Evolutionary conservation across 2,329 filamentous ascomycete genomes (phyloP).

Genomic region (Pestalotiopsis sp.): DNA sequence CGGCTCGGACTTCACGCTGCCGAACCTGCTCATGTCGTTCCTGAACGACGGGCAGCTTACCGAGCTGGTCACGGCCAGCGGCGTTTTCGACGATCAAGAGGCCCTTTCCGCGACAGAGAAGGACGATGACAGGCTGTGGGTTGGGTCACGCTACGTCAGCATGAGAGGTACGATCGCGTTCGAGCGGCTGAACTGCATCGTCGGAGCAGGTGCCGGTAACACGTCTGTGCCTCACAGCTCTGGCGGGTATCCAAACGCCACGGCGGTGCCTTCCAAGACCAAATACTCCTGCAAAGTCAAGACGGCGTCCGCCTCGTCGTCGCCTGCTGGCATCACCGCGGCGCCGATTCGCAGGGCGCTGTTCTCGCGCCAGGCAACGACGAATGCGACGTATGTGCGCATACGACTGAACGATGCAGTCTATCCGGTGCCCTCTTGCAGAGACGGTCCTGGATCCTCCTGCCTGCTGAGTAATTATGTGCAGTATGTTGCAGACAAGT

Average conservation of each 20-base stretch:
- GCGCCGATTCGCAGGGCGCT: constrained; percentile 14
- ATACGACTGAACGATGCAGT: constrained; percentile 65
- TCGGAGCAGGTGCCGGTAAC: background rate
- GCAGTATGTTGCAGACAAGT: constrained; percentile 46
- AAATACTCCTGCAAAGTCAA: background rate
- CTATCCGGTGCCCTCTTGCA: constrained; percentile 59
- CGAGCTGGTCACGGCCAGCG: constrained; percentile 60
- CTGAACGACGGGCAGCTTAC: constrained; percentile 69
- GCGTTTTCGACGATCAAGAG: constrained; percentile 61
- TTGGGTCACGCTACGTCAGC: constrained; percentile 57
- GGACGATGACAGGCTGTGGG: constrained; percentile 51
- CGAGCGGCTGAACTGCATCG: constrained; percentile 60
- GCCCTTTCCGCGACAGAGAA: constrained; percentile 50
- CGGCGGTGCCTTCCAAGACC: constrained; percentile 13
- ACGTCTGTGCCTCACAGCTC: background rate
- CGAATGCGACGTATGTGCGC: constrained; percentile 51
- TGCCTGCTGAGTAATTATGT: constrained; percentile 51
- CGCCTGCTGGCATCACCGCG: constrained; percentile 9
- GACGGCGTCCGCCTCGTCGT: constrained; percentile 16
- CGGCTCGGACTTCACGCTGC: constrained; percentile 50
- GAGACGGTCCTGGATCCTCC: constrained; percentile 55
- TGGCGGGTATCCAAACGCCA: constrained; percentile 13
- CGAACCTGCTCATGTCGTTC: constrained; percentile 63
- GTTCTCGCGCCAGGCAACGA: constrained; percentile 10
- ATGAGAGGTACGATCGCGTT: constrained; percentile 70